Evolutionary conservation across 1,139 yeast species (phyloP), one percentile per base, ranked within the genome.

Genomic region (Kazachstania sp.): DNA sequence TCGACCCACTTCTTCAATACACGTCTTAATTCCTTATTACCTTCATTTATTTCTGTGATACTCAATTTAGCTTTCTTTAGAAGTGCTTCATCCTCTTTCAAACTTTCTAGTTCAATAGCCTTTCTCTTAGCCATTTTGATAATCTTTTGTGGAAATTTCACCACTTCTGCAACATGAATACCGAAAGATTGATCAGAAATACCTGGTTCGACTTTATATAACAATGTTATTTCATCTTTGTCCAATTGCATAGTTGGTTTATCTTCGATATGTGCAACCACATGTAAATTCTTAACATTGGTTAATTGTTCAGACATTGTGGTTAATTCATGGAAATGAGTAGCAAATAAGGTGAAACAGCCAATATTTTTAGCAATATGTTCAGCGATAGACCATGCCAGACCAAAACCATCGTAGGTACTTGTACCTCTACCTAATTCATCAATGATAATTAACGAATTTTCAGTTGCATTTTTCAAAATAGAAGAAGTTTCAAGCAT

Each of bases 381-480:
- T 60, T 88, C 95, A 56, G 94, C 85, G 49, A 92, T 92, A 0
- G 97, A 83, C 95, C 96, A 92, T 0, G 98, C 98, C 38, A 92
- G 73, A 0, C 98, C 98, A 71, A 92, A 92, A 0, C 98, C 98
- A 67, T 92, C 98, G 64, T 90, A 92, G 0, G 98, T 92, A 39
- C 95, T 83, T 0, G 98, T 92, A 32, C 98, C 98, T 60, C 98
- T 77, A 7, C 98, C 98, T 51, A 92, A 72, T 65, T 92, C 98
- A 67, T 92, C 98, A 52, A 94, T 87, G 43, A 92, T 86, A 47
- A 92, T 87, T 51, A 92, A 72, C 2, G 96, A 86, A 55, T 88
- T 86, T 28, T 72, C 69, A 0, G 95, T 82, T 0, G 97, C 95
- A 28, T 90, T 80, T 51, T 88, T 85, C 55, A 92, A 74, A 55